Conservation (phyloP, 2,329 filamentous ascomycete genomes). For the Trichophyton benhamiae region DNA sequence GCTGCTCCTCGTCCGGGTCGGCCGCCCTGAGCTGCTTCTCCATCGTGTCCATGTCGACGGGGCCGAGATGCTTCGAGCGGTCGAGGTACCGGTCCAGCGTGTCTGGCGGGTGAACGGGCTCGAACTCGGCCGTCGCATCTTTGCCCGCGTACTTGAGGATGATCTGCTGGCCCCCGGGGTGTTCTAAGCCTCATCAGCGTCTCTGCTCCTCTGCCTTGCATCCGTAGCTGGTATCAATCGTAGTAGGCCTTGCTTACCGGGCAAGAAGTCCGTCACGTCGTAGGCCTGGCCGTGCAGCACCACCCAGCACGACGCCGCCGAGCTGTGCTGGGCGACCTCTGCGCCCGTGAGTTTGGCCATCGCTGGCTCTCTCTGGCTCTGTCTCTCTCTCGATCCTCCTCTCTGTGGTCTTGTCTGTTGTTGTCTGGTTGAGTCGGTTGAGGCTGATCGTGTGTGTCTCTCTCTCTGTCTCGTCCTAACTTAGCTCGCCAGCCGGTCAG, state of each 20-base stretch:
- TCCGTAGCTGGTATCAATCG: slow-evolving; percentile 6
- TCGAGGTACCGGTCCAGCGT: slow-evolving; percentile 74
- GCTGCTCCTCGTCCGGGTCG: slow-evolving; percentile 59
- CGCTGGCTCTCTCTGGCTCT: neutral
- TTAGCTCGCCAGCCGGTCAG: neutral
- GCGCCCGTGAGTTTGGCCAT: slow-evolving; percentile 35
- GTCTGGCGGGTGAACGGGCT: slow-evolving; percentile 79
- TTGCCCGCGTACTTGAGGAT: slow-evolving; percentile 95
- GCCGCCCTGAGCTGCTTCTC: slow-evolving; percentile 47
- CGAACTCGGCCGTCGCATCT: slow-evolving; percentile 85
- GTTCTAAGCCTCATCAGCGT: slow-evolving; percentile 42
- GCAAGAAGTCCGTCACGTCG: slow-evolving; percentile 82
- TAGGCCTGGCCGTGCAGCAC: slow-evolving; percentile 80
- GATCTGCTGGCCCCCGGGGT: slow-evolving; percentile 80
- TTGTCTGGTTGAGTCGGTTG: neutral
- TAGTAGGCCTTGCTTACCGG: slow-evolving; percentile 37
- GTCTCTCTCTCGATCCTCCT: neutral
- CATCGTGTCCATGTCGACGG: slow-evolving; percentile 77
- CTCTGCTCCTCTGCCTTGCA: neutral
- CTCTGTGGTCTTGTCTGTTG: too few relatives aligned
- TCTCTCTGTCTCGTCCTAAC: neutral
- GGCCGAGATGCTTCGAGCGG: slow-evolving; percentile 73
- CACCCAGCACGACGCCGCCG: slow-evolving; percentile 77
- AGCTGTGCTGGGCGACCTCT: slow-evolving; percentile 62
- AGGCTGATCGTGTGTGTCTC: neutral